phyloP scores from a whole-genome alignment of 345 rosid species.

The Noccaea caerulescens region DNA sequence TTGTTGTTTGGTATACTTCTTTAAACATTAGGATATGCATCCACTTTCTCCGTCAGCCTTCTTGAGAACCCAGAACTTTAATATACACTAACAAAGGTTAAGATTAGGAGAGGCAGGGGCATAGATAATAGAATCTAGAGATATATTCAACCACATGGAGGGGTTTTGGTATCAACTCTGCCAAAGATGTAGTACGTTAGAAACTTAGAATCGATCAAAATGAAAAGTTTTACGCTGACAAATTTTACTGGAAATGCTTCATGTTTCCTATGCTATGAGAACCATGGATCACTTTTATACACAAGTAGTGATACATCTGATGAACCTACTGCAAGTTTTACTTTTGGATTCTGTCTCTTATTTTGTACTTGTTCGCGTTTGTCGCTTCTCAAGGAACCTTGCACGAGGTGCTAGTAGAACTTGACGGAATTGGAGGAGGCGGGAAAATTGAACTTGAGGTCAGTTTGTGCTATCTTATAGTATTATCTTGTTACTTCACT shows the following conservation, averaged over 20 bases:
- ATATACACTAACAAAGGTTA: neutral
- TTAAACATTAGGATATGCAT: neutral
- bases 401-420: slow-evolving; percentile 71
- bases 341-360: slow-evolving; percentile 14
- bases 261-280: slow-evolving; percentile 19
- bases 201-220: neutral
- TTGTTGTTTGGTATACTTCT: slow-evolving; percentile 8
- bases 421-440: slow-evolving; percentile 98
- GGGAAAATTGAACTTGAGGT: slow-evolving; percentile 91
- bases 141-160: neutral
- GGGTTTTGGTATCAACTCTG: neutral
- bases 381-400: slow-evolving; percentile 57
- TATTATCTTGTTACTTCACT: slow-evolving; percentile 9
- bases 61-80: neutral
- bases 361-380: neutral
- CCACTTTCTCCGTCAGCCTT: slow-evolving; percentile 14
- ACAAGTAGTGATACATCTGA: slow-evolving; percentile 17
- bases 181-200: neutral
- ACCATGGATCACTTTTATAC: slow-evolving; percentile 12
- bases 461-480: slow-evolving; percentile 32
- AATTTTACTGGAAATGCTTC: neutral
- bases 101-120: neutral
- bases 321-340: slow-evolving; percentile 1
- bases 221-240: neutral
- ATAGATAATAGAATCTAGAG: neutral